Evolutionary conservation across 176 grass and related monocot species (phyloP), one percentile per base, ranked within the genome.

Genomic region (Zea luxurians): DNA sequence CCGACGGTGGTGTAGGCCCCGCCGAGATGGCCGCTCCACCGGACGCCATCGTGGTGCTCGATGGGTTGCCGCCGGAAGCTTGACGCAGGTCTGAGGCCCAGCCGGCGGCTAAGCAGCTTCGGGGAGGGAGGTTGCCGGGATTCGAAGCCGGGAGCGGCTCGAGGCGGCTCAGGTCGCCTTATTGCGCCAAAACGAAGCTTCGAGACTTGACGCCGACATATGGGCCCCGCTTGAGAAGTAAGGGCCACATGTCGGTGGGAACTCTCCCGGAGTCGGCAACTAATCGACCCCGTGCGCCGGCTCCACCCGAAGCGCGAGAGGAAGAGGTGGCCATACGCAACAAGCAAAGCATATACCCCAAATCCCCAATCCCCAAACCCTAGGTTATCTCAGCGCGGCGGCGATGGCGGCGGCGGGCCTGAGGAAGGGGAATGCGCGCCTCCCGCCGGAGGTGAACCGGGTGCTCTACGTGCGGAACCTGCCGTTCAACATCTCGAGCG

Each of bases 401-500:
- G 69, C 18, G 18, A 89, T 99, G 96, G 85, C 96, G 68, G 86
- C 96, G 80, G 87, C 83, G 76, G 87, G 88, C 83, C 54, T 99
- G 78, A 71, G 96, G 13, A 91, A 94, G 90, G 86, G 87, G 37
- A 99, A 99, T 88, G 82, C 92, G 59, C 83, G 92, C 8, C 89
- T 99, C 13, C 96, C 96, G 10, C 96, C 96, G 53, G 96, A 99
- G 88, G 96, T 99, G 78, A 99, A 99, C 75, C 67, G 96, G 70
- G 88, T 94, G 34, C 88, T 99, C 34, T 99, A 95, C 86, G 96
- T 99, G 86, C 92, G 96, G 48, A 99, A 99, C 66, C 96, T 99
- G 13, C 96, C 96, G 10, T 99, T 99, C 92, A 99, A 99, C 92
- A 99, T 99, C 88, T 99, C 92, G 17, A 99, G 96, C 88, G 96